These are phyloP conservation scores for Termitomyces sp. DNA, from an alignment of 768 basidiomycete genomes.

Conservation along the genomic window DNA sequence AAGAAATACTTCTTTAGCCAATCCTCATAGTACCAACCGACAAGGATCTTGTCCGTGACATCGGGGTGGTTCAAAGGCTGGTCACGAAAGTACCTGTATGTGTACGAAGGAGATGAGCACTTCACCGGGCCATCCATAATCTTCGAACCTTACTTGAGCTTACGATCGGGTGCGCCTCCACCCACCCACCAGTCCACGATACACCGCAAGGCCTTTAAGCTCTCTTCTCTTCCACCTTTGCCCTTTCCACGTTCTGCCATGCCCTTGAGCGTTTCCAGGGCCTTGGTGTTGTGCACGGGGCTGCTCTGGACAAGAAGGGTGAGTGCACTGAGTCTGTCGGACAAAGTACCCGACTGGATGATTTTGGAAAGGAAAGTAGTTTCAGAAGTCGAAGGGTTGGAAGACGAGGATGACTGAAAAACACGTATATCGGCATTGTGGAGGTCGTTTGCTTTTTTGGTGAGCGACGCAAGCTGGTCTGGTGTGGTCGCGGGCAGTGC, in stretches of 20 bases:
- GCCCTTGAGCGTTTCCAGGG: slow-evolving; percentile 68
- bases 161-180: slow-evolving; percentile 84
- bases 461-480: slow-evolving; percentile 43
- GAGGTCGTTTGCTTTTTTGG: slow-evolving; percentile 46
- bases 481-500: slow-evolving; percentile 36
- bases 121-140: background rate
- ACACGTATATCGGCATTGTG: slow-evolving; percentile 42
- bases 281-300: slow-evolving; percentile 82
- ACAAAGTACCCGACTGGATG: slow-evolving; percentile 84
- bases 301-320: slow-evolving; percentile 87
- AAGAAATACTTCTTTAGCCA: slow-evolving; percentile 99
- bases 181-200: slow-evolving; percentile 98
- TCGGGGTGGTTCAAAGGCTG: slow-evolving; percentile 68
- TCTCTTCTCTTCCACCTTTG: slow-evolving; percentile 91
- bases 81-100: slow-evolving; percentile 81
- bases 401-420: slow-evolving; percentile 51
- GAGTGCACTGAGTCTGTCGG: slow-evolving; percentile 88
- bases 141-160: slow-evolving; percentile 65
- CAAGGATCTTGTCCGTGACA: slow-evolving; percentile 68
- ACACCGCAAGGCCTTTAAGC: slow-evolving; percentile 85
- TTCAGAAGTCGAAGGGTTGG: slow-evolving; percentile 71
- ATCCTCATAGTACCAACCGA: slow-evolving; percentile 93
- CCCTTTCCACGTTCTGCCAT: slow-evolving; percentile 80
- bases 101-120: slow-evolving; percentile 1
- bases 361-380: slow-evolving; percentile 81